Percentiles rank a stretch among this genome's conserved stretches.
These are phyloP conservation scores for Heliamphora ciliata DNA, from an alignment of 179 eudicot species.

Conservation along the genomic window DNA sequence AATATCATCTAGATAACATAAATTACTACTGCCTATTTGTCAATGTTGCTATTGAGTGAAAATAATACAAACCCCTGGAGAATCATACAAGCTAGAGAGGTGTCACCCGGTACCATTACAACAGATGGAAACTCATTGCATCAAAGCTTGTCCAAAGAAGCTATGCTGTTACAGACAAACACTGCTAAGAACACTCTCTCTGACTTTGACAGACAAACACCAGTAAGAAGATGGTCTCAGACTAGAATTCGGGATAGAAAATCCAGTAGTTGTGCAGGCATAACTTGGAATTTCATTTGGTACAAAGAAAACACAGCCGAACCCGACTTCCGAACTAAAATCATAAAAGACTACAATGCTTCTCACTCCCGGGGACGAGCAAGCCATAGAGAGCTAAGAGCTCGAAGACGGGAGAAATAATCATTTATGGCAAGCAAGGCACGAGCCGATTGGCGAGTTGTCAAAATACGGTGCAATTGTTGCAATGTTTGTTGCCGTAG, in stretches of 20 bases:
- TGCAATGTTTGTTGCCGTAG: slow-evolving; percentile 64
- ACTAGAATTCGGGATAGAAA: not conserved
- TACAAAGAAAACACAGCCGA: not conserved
- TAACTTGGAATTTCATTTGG: not conserved
- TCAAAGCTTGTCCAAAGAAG: not conserved
- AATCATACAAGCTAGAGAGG: not conserved
- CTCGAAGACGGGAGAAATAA: slow-evolving; percentile 65
- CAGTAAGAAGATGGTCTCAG: too few species aligned
- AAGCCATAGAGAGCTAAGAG: slow-evolving; percentile 69
- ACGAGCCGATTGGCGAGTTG: slow-evolving; percentile 70
- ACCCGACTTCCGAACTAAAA: not conserved
- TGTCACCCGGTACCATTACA: not conserved
- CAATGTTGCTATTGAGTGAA: not conserved
- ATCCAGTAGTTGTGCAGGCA: not conserved
- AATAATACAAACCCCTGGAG: slow-evolving; percentile 5
- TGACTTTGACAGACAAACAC: too few species aligned
- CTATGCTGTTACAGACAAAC: not conserved
- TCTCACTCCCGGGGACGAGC: slow-evolving; percentile 69
- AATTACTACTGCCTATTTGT: slow-evolving; percentile 11
- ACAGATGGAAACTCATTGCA: not conserved
- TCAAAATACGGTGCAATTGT: slow-evolving; percentile 57
- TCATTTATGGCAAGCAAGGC: slow-evolving; percentile 60
- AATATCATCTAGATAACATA: slow-evolving; percentile 1
- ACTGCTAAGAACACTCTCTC: not conserved
- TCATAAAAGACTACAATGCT: not conserved